phyloP scores from a whole-genome alignment of 1,139 yeast genomes.

The Candida mesenterica region DNA sequence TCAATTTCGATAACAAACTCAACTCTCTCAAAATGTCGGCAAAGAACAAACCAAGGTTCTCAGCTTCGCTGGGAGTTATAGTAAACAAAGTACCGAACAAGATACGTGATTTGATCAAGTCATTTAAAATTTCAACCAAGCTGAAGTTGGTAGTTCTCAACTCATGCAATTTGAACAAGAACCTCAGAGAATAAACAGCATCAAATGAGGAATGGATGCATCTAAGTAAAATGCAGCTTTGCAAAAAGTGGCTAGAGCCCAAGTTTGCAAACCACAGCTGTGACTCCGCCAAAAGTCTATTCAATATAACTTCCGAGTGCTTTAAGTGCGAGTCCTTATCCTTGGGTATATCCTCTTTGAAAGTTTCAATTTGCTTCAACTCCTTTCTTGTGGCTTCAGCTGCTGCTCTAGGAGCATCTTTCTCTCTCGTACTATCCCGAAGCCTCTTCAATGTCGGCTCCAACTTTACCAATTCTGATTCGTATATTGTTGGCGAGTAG shows the following conservation, averaged over 20 bases:
- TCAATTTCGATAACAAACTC: conserved; percentile 33
- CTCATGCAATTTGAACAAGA: conserved; percentile 52
- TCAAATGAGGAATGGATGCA: conserved; percentile 79
- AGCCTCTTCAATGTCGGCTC: conserved; percentile 32
- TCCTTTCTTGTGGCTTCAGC: conserved; percentile 30
- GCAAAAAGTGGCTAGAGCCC: conserved; percentile 45
- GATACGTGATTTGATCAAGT: conserved; percentile 49
- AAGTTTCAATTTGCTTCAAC: conserved; percentile 25
- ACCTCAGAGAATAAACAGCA: conserved; percentile 69
- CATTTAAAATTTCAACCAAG: conserved; percentile 43
- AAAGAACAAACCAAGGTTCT: conserved; percentile 76
- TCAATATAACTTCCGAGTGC: conserved; percentile 17
- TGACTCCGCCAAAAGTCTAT: conserved; percentile 17
- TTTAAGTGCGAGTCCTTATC: conserved; percentile 32
- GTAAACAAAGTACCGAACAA: conserved; percentile 64
- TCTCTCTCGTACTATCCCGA: conserved; percentile 31
- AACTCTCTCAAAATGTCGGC: conserved; percentile 53
- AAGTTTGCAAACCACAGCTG: conserved; percentile 25
- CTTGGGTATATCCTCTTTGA: conserved; percentile 24
- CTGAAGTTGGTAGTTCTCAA: conserved; percentile 45
- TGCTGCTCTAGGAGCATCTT: conserved; percentile 26
- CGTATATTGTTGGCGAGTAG: conserved; percentile 53
- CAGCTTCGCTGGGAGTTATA: conserved; percentile 75
- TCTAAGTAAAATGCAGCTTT: conserved; percentile 73
- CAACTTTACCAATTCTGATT: conserved; percentile 41